Conservation (phyloP, 2,329 filamentous ascomycete genomes). For the Aspergillus chevalieri region DNA sequence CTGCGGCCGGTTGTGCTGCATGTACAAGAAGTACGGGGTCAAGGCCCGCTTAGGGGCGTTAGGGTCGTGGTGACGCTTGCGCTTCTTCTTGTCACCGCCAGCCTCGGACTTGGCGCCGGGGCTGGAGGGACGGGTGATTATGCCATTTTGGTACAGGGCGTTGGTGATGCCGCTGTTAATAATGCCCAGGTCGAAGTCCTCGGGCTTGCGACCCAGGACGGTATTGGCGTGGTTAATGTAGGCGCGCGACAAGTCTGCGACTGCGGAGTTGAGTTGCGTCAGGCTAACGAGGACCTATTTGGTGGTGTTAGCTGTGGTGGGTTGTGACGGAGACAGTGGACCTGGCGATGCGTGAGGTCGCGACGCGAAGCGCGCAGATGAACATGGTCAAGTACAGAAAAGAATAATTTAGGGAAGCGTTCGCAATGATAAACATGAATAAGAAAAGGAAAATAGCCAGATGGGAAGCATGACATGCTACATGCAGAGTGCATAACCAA, state of each 20-base stretch:
- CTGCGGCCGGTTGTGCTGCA: slow-evolving; percentile 76
- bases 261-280: slow-evolving; percentile 69
- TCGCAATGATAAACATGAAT: background rate
- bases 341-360: background rate
- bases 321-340: background rate
- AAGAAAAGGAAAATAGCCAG: background rate
- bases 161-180: slow-evolving; percentile 33
- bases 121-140: slow-evolving; percentile 34
- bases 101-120: slow-evolving; percentile 39
- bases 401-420: background rate
- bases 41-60: slow-evolving; percentile 91
- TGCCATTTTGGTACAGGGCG: slow-evolving; percentile 40
- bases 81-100: slow-evolving; percentile 74
- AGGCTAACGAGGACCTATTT: slow-evolving; percentile 68
- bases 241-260: slow-evolving; percentile 72
- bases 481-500: too few species aligned
- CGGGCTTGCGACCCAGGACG: slow-evolving; percentile 59
- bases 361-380: background rate
- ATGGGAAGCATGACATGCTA: background rate
- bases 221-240: slow-evolving; percentile 86
- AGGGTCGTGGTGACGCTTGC: slow-evolving; percentile 83
- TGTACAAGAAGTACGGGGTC: slow-evolving; percentile 92
- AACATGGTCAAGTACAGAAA: background rate
- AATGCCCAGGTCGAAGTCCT: slow-evolving; percentile 49
- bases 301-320: background rate